phyloP scores from a whole-genome alignment of 768 basidiomycete genomes.

The Cyclocybe cylindracea region DNA sequence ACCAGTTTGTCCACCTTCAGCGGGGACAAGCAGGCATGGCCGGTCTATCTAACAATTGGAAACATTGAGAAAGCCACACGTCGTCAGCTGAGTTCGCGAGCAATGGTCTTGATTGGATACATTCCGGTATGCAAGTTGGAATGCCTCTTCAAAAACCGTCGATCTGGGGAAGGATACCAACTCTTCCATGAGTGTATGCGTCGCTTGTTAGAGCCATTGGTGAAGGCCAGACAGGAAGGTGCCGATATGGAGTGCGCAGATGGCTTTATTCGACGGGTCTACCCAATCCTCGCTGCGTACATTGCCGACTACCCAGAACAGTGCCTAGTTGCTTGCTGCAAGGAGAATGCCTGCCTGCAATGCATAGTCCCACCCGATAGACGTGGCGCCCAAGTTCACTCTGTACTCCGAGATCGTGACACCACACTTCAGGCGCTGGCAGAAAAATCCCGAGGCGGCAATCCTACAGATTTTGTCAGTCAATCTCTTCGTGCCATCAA shows the following conservation, averaged over 20 bases:
- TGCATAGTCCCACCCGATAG: conserved; percentile 12
- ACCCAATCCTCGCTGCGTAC: conserved; percentile 39
- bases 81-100: too few species aligned
- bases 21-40: too few species aligned
- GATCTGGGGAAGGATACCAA: conserved; percentile 23
- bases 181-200: conserved; percentile 36
- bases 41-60: too few species aligned
- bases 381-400: conserved; percentile 13
- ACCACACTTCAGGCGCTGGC: not conserved
- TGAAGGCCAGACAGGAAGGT: conserved; percentile 27
- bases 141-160: conserved; percentile 26
- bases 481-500: conserved; percentile 13
- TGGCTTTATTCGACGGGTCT: conserved; percentile 25
- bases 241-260: conserved; percentile 31
- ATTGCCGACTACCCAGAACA: conserved; percentile 44
- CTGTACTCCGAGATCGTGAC: conserved; percentile 1
- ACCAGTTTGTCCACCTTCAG: too few species aligned
- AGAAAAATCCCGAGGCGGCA: not conserved
- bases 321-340: conserved; percentile 29
- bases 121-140: conserved; percentile 37
- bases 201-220: conserved; percentile 21
- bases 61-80: too few species aligned
- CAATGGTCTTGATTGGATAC: conserved; percentile 41
- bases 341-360: conserved; percentile 22
- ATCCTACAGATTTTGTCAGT: conserved; percentile 7